Evolutionary conservation across 306 rosid species (phyloP).

Genomic region (Vigna unguiculata): DNA sequence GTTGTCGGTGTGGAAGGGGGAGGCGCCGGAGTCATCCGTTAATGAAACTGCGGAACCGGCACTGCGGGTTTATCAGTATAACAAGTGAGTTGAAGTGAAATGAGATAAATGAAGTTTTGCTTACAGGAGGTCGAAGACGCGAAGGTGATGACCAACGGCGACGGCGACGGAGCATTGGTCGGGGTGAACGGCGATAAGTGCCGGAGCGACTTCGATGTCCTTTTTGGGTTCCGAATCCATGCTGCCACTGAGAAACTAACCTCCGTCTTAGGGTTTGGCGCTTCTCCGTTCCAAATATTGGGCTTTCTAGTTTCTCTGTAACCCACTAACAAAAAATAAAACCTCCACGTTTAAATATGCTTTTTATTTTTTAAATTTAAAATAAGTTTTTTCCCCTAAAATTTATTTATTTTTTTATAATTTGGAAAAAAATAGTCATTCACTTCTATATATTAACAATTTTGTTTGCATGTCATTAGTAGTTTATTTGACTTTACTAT

Average conservation of each 20-base stretch:
- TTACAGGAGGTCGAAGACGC: conserved; percentile 83
- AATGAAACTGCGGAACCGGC: conserved; percentile 61
- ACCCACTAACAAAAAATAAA: background rate
- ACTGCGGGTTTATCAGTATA: conserved; percentile 47
- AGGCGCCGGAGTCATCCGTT: conserved; percentile 52
- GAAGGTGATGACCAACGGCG: conserved; percentile 84
- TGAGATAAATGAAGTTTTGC: conserved; percentile 2
- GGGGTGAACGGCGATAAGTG: conserved; percentile 81
- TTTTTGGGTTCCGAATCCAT: conserved; percentile 59
- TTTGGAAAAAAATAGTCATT: no score
- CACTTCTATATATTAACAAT: no score
- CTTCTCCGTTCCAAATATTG: conserved; percentile 33
- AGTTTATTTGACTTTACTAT: no score
- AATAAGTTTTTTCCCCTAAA: no score
- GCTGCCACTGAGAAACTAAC: background rate
- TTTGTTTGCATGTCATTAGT: no score
- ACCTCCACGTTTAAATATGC: no score
- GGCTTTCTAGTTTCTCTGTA: background rate
- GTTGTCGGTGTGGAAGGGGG: conserved; percentile 67
- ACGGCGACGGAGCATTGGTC: conserved; percentile 63
- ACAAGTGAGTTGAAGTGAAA: background rate
- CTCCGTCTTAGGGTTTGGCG: conserved; percentile 52
- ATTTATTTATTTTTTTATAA: no score
- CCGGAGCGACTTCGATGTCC: conserved; percentile 80
- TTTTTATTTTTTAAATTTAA: no score